These are phyloP conservation scores for Termitomyces sp. DNA, from an alignment of 768 basidiomycete genomes.

Conservation along the genomic window DNA sequence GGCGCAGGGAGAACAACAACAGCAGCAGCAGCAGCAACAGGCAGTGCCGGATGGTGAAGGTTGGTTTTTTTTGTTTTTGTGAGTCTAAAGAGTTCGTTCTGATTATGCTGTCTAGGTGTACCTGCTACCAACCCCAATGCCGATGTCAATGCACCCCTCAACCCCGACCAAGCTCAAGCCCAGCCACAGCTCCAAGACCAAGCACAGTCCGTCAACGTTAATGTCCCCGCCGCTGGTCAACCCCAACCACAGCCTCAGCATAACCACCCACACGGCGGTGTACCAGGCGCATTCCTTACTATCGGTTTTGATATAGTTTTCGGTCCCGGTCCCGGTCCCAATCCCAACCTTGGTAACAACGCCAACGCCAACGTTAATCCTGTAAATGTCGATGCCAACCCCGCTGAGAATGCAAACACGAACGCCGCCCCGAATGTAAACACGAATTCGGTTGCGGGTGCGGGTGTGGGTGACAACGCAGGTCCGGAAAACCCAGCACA, in stretches of 20 bases:
- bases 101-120: background rate
- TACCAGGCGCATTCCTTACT: background rate
- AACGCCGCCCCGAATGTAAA: background rate
- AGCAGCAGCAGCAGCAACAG: background rate
- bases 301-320: conserved; percentile 7
- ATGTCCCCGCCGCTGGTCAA: background rate
- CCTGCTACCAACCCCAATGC: background rate
- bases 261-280: no score
- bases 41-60: background rate
- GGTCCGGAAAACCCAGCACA: background rate
- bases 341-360: background rate
- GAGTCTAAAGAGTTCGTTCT: background rate
- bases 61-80: background rate
- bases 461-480: background rate
- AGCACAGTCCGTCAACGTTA: background rate
- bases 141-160: background rate
- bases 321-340: background rate
- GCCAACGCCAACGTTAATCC: background rate
- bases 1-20: background rate
- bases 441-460: background rate
- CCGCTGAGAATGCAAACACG: background rate
- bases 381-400: background rate
- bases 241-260: background rate
- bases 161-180: background rate
- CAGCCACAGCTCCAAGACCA: background rate